phyloP scores from a whole-genome alignment of 306 rosid species.

The Crotalaria pallida region DNA sequence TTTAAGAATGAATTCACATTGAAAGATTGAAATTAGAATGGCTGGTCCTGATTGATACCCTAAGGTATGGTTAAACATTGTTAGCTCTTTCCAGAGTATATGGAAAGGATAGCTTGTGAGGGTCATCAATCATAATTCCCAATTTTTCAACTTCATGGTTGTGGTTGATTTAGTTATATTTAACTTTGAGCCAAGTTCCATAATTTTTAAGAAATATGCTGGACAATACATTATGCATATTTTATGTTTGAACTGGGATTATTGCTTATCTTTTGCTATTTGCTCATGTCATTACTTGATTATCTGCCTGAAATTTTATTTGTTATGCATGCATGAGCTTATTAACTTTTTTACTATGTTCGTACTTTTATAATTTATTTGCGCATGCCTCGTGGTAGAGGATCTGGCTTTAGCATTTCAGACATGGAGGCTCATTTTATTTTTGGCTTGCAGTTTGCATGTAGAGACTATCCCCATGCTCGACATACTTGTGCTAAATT shows the following conservation, averaged over 20 bases:
- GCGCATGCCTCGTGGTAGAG: conserved; percentile 1
- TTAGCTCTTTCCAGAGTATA: conserved; percentile 19
- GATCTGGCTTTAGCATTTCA: conserved; percentile 10
- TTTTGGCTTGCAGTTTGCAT: conserved; percentile 58
- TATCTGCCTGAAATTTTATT: not conserved
- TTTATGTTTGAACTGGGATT: not conserved
- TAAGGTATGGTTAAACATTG: conserved; percentile 20
- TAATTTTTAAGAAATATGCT: not conserved
- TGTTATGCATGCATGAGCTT: not conserved
- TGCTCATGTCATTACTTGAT: not conserved
- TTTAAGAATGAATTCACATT: conserved; percentile 18
- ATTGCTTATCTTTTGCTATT: not conserved
- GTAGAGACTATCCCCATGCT: conserved; percentile 85
- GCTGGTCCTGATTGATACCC: not conserved
- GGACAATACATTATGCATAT: not conserved
- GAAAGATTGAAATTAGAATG: conserved; percentile 14
- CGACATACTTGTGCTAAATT: conserved; percentile 66
- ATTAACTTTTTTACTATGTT: not conserved
- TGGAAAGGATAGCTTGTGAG: not conserved
- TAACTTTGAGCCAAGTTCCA: not conserved
- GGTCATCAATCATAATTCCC: not conserved
- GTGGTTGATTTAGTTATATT: not conserved
- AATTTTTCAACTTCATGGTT: not conserved
- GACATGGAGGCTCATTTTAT: not conserved
- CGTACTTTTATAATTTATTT: too few relatives aligned